Base-by-base conservation (phyloP, 208 protist species). In the Crithidia mellificae region DNA sequence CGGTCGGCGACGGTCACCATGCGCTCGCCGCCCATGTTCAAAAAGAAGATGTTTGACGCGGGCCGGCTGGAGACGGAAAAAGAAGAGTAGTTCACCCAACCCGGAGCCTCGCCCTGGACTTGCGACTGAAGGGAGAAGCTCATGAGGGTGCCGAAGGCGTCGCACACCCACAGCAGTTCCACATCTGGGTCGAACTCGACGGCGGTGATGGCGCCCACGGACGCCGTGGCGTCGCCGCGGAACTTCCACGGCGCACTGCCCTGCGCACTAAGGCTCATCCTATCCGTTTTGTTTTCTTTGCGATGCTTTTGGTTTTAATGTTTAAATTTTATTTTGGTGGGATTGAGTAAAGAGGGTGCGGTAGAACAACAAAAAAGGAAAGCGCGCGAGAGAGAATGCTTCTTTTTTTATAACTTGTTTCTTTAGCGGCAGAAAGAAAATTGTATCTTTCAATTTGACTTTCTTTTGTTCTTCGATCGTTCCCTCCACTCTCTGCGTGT, bases 181-280 rank as follows among this genome's bases (percentile, higher is more conserved):
- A 92, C 55, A 41, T 91, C 84, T 11, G 88, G 88, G 68, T 96
- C 91, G 67, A 96, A 96, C 76, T 92, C 84, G 12, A 96, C 74
- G 11, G 91, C 83, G 30, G 80, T 94, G 66, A 96, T 81, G 39
- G 66, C 79, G 22, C 85, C 85, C 12, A 90, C 64, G 19, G 83
- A 87, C 8, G 86, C 84, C 51, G 81, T 78, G 44, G 77, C 83
- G 19, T 76, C 80, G n/a, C 87, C 83, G 30, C 85, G 71, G 22
- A 84, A 81, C 72, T 89, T 84, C 88, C 91, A 96, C 64, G 80
- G 85, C 32, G 66, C 75, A 22, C 63, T 65, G 24, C 70, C 63
- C 27, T 76, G 70, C 30, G 63, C 41, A 29, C 41, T 70, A 49
- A 70, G 49, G 38, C 54, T 76, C 70, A 76, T 76, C 50, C 12